A percentile compares a stretch with the other conserved stretches of the same genome.
Evolutionary conservation across 352 stramenopile species (phyloP).

Genomic region (Globisporangium spiculum): DNA sequence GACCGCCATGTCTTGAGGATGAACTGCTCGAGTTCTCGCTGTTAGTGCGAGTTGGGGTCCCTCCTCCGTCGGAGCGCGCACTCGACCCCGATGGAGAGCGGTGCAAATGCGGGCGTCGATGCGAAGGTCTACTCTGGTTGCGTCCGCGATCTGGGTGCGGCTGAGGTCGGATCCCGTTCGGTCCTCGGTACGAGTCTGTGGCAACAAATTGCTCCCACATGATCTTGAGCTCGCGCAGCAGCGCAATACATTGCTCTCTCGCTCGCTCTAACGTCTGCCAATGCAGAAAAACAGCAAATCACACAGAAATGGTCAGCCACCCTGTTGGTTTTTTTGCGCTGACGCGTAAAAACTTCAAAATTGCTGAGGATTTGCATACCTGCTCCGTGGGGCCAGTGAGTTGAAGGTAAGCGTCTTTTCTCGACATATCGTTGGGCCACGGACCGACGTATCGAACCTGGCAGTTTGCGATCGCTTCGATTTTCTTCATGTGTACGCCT

Average conservation of each 20-base stretch:
- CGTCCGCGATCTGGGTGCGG: conserved; percentile 9
- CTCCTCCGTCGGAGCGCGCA: not conserved
- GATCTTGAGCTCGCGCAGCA: conserved; percentile 20
- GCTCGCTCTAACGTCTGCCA: conserved; percentile 17
- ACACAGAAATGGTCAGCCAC: not conserved
- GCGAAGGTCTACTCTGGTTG: conserved; percentile 10
- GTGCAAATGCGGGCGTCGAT: conserved; percentile 10
- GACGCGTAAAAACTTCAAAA: not conserved
- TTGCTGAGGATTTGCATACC: not conserved
- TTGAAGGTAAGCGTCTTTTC: conserved; percentile 13
- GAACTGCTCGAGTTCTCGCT: not conserved
- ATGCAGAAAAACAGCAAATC: not conserved
- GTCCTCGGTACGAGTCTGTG: conserved; percentile 3
- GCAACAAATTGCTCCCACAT: conserved; percentile 22
- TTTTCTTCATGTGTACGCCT: conserved; percentile 62
- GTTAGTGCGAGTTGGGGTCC: not conserved
- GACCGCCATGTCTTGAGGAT: conserved; percentile 8
- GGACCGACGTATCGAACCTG: conserved; percentile 24
- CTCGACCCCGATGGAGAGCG: not conserved
- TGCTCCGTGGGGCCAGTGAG: conserved; percentile 19
- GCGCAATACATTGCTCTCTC: conserved; percentile 15
- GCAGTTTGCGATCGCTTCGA: conserved; percentile 37
- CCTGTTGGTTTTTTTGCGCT: not conserved
- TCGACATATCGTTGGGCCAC: conserved; percentile 11
- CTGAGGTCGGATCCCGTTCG: not conserved